Conservation (phyloP, 192 early-diverging fungal species). For the Backusella parvicylindrica region DNA sequence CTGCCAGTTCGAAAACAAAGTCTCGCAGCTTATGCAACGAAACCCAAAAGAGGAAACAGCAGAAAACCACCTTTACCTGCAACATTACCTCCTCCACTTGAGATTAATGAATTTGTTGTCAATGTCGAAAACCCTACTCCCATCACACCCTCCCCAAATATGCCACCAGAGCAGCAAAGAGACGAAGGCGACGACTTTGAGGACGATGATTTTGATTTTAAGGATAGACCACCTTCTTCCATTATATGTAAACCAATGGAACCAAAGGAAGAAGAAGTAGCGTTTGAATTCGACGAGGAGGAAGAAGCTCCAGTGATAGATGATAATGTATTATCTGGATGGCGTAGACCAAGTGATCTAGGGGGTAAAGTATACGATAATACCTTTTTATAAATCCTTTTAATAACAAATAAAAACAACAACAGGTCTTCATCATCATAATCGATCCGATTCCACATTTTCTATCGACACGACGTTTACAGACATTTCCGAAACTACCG, state of each 20-base stretch:
- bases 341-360: background rate
- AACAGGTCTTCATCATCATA: background rate
- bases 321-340: background rate
- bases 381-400: background rate
- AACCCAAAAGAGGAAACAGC: background rate
- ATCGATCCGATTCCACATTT: background rate
- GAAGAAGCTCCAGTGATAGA: background rate
- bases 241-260: slow-evolving; percentile 6
- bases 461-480: background rate
- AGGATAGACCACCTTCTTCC: slow-evolving; percentile 25
- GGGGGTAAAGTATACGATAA: background rate
- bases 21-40: slow-evolving; percentile 13
- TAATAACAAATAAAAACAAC: background rate
- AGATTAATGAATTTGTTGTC: background rate
- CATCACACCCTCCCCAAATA: background rate
- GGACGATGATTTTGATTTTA: slow-evolving; percentile 30
- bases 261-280: background rate
- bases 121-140: background rate
- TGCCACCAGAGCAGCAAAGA: background rate
- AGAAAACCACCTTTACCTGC: background rate
- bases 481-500: background rate
- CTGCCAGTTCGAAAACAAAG: slow-evolving; percentile 32
- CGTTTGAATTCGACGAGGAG: background rate
- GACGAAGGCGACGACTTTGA: slow-evolving; percentile 7
- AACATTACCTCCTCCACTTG: background rate